Conservation (phyloP, 768 basidiomycete genomes). For the Rubroboletus pulcherrimus region DNA sequence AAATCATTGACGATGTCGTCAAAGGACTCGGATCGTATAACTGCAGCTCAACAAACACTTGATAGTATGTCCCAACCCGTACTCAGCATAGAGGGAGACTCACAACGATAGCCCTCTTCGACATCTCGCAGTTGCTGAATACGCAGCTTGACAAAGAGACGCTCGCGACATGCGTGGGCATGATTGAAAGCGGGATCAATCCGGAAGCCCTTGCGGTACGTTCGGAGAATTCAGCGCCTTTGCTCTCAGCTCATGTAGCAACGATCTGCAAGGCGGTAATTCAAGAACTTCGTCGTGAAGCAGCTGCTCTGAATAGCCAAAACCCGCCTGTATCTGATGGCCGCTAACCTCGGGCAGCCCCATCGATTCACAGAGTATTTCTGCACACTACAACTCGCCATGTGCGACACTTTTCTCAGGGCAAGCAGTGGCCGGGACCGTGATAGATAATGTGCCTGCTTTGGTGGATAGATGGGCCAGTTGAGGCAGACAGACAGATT, state of each 20-base stretch:
- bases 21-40: constrained; percentile 56
- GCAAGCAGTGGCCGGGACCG: neutral
- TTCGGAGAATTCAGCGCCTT: constrained; percentile 12
- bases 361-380: neutral
- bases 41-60: constrained; percentile 64
- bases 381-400: neutral
- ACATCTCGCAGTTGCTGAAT: constrained; percentile 85
- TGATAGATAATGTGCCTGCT: constrained; percentile 9
- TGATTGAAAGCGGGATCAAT: constrained; percentile 92
- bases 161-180: constrained; percentile 84
- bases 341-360: constrained; percentile 12
- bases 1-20: constrained; percentile 30
- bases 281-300: constrained; percentile 77
- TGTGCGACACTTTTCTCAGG: neutral
- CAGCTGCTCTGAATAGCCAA: constrained; percentile 37
- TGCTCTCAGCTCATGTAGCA: constrained; percentile 2
- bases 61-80: constrained; percentile 49
- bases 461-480: constrained; percentile 2
- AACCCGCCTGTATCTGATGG: constrained; percentile 18
- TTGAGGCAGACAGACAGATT: constrained; percentile 18
- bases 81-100: constrained; percentile 4
- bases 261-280: constrained; percentile 62
- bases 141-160: constrained; percentile 88
- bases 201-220: constrained; percentile 87
- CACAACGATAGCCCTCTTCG: constrained; percentile 61